Conservation (phyloP, 73 alveolate species). For the Breviolum minutum region DNA sequence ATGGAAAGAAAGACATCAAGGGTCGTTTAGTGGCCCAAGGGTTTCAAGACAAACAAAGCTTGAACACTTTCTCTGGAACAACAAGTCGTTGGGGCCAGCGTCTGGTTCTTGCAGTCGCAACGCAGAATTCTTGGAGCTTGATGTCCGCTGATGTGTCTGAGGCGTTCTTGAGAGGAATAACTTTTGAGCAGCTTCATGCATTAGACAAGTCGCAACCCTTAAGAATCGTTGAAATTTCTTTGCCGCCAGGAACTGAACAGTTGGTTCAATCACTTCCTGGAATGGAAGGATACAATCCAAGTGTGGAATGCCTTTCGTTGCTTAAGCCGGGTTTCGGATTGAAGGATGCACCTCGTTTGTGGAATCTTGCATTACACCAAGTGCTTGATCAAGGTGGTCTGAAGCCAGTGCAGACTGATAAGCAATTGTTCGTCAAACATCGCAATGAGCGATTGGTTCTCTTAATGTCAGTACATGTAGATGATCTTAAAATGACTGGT, state of each 20-base stretch:
- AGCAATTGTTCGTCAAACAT: constrained; percentile 20
- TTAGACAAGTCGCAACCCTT: background rate
- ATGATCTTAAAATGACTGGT: background rate
- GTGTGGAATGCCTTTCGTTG: background rate
- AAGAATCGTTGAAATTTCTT: background rate
- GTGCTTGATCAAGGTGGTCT: background rate
- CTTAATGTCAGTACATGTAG: background rate
- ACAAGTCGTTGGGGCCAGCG: background rate
- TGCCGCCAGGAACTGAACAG: background rate
- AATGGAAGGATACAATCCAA: background rate
- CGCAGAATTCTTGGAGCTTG: background rate
- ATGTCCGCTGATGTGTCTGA: constrained; percentile 9
- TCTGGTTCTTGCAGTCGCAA: background rate
- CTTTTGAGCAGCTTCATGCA: background rate
- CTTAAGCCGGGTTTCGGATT: constrained; percentile 34
- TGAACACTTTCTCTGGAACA: background rate
- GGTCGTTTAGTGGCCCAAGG: constrained; percentile 7
- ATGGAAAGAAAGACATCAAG: background rate
- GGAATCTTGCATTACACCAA: background rate
- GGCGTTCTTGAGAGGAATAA: background rate
- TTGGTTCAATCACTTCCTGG: background rate
- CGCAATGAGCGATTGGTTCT: background rate
- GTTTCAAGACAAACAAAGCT: background rate
- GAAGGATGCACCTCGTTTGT: constrained; percentile 16
- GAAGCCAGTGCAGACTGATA: background rate